phyloP scores from a whole-genome alignment of 2,329 filamentous ascomycete genomes.

The Diaporthe longicolla region DNA sequence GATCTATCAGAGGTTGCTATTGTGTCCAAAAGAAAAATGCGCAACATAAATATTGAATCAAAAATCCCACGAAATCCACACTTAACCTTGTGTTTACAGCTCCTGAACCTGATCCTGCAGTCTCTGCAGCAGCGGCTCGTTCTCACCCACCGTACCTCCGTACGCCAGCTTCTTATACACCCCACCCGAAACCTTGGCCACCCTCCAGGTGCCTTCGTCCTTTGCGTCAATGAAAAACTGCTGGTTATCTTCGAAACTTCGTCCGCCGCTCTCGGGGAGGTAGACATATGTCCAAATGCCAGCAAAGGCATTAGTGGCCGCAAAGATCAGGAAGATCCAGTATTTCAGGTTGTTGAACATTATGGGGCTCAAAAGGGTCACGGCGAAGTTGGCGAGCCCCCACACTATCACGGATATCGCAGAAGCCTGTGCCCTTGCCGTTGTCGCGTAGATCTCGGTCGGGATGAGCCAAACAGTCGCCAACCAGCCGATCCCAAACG shows the following conservation, averaged over 20 bases:
- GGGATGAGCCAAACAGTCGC: conserved; percentile 72
- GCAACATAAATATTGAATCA: background rate
- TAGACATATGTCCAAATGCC: conserved; percentile 67
- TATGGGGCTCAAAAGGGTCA: conserved; percentile 45
- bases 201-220: conserved; percentile 66
- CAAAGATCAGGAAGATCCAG: conserved; percentile 70
- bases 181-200: conserved; percentile 65
- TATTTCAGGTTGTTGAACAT: conserved; percentile 67
- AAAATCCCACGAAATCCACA: background rate
- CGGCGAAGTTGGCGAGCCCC: conserved; percentile 69
- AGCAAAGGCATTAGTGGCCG: conserved; percentile 66
- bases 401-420: conserved; percentile 69
- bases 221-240: conserved; percentile 68
- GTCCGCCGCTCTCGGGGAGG: conserved; percentile 68
- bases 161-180: conserved; percentile 53
- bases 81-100: background rate
- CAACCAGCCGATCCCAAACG: conserved; percentile 73
- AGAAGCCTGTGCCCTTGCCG: conserved; percentile 67
- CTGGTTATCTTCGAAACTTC: conserved; percentile 73
- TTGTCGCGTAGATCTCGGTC: conserved; percentile 70
- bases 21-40: background rate
- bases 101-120: conserved; percentile 41
- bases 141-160: conserved; percentile 39
- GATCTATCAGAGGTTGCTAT: background rate
- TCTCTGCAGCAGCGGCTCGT: conserved; percentile 40